These are phyloP conservation scores for Silene uniflora DNA, from an alignment of 148 eudicot genomes.

Conservation along the genomic window DNA sequence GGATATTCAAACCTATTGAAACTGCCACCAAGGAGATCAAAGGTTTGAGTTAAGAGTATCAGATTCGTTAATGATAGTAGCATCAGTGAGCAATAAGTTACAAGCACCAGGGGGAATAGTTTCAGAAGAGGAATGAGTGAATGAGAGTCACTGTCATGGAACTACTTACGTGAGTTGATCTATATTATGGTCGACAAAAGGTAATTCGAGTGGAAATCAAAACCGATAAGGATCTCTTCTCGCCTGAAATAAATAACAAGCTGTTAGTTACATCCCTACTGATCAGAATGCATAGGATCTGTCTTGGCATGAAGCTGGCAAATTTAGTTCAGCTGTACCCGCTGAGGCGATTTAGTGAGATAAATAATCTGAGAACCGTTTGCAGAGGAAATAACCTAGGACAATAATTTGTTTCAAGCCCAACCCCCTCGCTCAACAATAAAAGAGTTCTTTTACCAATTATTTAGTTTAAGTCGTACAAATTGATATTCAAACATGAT, in stretches of 20 bases:
- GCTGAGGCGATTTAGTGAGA: too few species aligned
- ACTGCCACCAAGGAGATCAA: slow-evolving; percentile 52
- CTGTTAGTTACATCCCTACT: slow-evolving; percentile 9
- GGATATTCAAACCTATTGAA: slow-evolving; percentile 88
- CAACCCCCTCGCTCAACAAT: too few species aligned
- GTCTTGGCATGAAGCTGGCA: not conserved
- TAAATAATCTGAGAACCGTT: too few species aligned
- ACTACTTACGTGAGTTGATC: slow-evolving; percentile 85
- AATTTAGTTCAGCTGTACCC: not conserved
- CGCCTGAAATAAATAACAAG: slow-evolving; percentile 59
- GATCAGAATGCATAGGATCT: not conserved
- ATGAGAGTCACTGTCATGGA: slow-evolving; percentile 10
- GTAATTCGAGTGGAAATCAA: slow-evolving; percentile 94
- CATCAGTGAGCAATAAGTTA: slow-evolving; percentile 3
- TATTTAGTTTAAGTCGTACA: too few species aligned
- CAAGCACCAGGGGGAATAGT: not conserved
- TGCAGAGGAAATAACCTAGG: too few species aligned
- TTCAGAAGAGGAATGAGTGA: slow-evolving; percentile 5
- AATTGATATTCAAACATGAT: too few species aligned
- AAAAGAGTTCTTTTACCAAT: too few species aligned
- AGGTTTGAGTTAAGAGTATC: slow-evolving; percentile 13
- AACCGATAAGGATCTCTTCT: slow-evolving; percentile 96
- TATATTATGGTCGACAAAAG: slow-evolving; percentile 90
- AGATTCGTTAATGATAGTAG: not conserved
- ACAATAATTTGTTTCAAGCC: too few species aligned